Percentiles rank a stretch among this genome's conserved stretches.
phyloP scores from a whole-genome alignment of 164 flowering plant species.

The Protea cynaroides region DNA sequence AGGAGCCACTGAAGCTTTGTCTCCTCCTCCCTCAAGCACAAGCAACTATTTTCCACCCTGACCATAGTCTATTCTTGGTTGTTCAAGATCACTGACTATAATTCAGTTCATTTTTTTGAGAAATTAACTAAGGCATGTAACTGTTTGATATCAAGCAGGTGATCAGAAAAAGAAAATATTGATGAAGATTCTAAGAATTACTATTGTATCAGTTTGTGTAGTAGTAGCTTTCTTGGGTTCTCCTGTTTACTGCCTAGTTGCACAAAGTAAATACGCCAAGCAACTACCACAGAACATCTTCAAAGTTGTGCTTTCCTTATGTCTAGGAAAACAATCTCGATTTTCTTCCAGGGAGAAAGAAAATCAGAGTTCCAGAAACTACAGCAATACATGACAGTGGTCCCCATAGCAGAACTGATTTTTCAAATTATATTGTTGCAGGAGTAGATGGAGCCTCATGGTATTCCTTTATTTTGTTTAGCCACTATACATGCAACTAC shows the following conservation, averaged over 20 bases:
- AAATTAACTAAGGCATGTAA: not conserved
- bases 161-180: not conserved
- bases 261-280: not conserved
- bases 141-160: slow-evolving; percentile 9
- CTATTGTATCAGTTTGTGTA: slow-evolving; percentile 1
- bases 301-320: not conserved
- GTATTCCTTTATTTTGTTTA: slow-evolving; percentile 15
- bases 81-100: too few species aligned
- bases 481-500: slow-evolving; percentile 22
- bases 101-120: too few species aligned
- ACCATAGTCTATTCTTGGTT: too few species aligned
- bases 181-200: not conserved
- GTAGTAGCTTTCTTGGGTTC: slow-evolving; percentile 3
- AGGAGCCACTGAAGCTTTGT: not conserved
- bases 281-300: not conserved
- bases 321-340: not conserved
- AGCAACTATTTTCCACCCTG: not conserved
- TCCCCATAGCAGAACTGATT: not conserved
- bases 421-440: too few species aligned
- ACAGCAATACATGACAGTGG: not conserved
- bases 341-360: slow-evolving; percentile 6
- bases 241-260: not conserved
- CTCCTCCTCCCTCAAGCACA: not conserved
- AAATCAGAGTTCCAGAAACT: not conserved
- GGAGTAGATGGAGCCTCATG: slow-evolving; percentile 2